Percentiles rank a stretch among this genome's conserved stretches.
Conservation (phyloP, 1,139 yeast species). For the Yamadazyma trypodendri region DNA sequence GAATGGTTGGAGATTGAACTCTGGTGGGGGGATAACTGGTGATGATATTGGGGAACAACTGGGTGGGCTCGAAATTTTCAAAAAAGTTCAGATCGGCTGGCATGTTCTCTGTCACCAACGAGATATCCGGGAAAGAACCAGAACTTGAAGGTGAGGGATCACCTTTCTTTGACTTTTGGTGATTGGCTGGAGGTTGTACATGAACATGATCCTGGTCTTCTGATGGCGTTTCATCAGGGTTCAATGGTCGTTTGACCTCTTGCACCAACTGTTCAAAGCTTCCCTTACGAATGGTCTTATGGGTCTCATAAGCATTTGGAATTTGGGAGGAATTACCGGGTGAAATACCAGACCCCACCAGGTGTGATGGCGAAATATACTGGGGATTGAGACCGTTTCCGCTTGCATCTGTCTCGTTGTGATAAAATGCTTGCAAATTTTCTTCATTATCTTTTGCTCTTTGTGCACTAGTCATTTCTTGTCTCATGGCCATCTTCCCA, state of each 20-base stretch:
- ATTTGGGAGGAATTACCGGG: constrained; percentile 21
- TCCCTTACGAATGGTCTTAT: too few species aligned
- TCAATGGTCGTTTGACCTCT: constrained; percentile 22
- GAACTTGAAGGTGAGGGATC: constrained; percentile 43
- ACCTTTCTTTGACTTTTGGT: constrained; percentile 7
- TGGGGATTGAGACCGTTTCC: constrained; percentile 8
- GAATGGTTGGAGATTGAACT: constrained; percentile 27
- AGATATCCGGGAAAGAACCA: constrained; percentile 45
- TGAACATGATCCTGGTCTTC: too few species aligned
- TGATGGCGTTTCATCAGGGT: not conserved
- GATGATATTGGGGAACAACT: constrained; percentile 41
- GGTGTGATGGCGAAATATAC: constrained; percentile 16
- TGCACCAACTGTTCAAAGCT: constrained; percentile 35
- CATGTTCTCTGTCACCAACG: constrained; percentile 45
- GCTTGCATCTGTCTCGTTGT: constrained; percentile 9
- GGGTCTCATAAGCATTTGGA: not conserved
- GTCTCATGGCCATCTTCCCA: constrained; percentile 38
- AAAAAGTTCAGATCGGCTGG: constrained; percentile 42
- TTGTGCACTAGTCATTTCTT: constrained; percentile 30
- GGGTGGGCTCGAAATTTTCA: constrained; percentile 50
- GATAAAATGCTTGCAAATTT: constrained; percentile 20
- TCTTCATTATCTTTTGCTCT: constrained; percentile 26
- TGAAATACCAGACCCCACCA: constrained; percentile 29
- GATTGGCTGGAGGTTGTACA: constrained; percentile 3
- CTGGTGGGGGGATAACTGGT: constrained; percentile 39